Conservation (phyloP, 192 early-diverging fungal species). For the Coemansia sp. region DNA sequence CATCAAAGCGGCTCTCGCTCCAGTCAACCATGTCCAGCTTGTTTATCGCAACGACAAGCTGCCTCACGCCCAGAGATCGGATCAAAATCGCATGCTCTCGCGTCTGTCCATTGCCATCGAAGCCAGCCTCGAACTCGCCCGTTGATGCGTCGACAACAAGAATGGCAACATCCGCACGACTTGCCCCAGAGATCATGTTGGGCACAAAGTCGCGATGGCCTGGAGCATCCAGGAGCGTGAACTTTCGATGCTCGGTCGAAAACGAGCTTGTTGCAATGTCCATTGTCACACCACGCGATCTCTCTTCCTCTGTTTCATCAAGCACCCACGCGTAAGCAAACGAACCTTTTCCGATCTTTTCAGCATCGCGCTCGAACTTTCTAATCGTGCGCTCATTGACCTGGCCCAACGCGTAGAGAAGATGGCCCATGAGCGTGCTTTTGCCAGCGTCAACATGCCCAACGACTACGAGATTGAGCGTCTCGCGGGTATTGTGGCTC, state of each 20-base stretch:
- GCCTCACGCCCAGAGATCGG: conserved; percentile 89
- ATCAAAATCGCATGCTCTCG: conserved; percentile 93
- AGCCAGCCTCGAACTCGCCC: conserved; percentile 95
- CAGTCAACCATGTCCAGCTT: conserved; percentile 92
- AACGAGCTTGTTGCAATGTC: conserved; percentile 93
- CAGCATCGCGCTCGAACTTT: conserved; percentile 88
- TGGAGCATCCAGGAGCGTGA: conserved; percentile 94
- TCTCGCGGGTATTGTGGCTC: conserved; percentile 59
- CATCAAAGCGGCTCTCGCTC: conserved; percentile 76
- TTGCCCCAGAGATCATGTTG: conserved; percentile 97
- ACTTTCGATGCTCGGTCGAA: conserved; percentile 73
- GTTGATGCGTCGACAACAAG: conserved; percentile 87
- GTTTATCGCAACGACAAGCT: conserved; percentile 93
- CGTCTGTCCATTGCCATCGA: conserved; percentile 93
- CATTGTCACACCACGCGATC: conserved; percentile 89
- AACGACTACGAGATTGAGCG: conserved; percentile 85
- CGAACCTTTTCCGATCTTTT: conserved; percentile 91
- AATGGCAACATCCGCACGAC: conserved; percentile 90
- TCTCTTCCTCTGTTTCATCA: conserved; percentile 95
- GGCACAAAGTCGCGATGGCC: conserved; percentile 99
- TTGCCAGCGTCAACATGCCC: conserved; percentile 99
- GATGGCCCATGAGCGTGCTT: conserved; percentile 95
- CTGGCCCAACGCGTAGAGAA: conserved; percentile 86
- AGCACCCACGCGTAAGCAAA: conserved; percentile 99
- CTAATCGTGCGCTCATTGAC: conserved; percentile 85